phyloP scores from a whole-genome alignment of 306 rosid genomes.

The Arachis stenosperma region DNA sequence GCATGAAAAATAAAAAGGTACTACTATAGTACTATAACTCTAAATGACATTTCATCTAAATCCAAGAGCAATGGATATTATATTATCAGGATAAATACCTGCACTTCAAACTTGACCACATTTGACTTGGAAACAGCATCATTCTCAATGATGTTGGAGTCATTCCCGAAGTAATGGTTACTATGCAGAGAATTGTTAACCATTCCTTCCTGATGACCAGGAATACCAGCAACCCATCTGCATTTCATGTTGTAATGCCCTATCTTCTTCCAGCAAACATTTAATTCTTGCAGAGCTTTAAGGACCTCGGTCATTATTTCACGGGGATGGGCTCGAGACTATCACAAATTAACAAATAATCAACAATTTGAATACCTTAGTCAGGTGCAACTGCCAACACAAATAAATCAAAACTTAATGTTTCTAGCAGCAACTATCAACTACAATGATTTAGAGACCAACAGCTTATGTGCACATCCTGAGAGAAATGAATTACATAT shows the following conservation, averaged over 20 bases:
- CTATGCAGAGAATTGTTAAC: constrained; percentile 54
- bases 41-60: constrained; percentile 20
- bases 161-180: constrained; percentile 66
- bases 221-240: constrained; percentile 63
- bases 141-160: constrained; percentile 57
- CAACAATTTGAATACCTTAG: constrained; percentile 33
- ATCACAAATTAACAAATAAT: constrained; percentile 37
- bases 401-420: constrained; percentile 31
- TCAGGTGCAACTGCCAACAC: constrained; percentile 37
- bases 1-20: constrained; percentile 17
- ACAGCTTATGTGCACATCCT: background rate
- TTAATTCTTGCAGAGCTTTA: constrained; percentile 76
- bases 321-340: constrained; percentile 93
- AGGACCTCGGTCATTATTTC: constrained; percentile 92
- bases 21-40: background rate
- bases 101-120: constrained; percentile 94
- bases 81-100: constrained; percentile 55
- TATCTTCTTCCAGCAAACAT: constrained; percentile 86
- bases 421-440: constrained; percentile 6
- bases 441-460: constrained; percentile 14
- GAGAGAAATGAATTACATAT: constrained; percentile 3
- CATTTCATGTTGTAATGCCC: constrained; percentile 97
- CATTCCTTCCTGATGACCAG: constrained; percentile 71
- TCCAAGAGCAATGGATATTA: constrained; percentile 23
- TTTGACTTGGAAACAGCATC: constrained; percentile 58